Evolutionary conservation across 306 rosid genomes (phyloP).

Genomic region (Cicer cuneatum): DNA sequence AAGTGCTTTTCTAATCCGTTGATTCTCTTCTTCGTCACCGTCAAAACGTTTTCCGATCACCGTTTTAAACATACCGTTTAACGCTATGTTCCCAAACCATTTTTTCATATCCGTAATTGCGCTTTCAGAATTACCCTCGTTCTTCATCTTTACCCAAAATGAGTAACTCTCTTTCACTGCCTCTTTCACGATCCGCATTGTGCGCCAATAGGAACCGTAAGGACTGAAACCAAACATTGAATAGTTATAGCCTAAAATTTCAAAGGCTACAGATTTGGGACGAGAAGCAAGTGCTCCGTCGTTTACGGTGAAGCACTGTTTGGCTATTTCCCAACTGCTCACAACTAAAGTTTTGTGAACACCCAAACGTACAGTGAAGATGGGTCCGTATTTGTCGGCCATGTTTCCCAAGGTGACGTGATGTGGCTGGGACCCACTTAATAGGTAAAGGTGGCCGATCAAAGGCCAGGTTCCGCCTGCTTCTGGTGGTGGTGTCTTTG

Average conservation of each 20-base stretch:
- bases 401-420: constrained; percentile 11
- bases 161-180: constrained; percentile 38
- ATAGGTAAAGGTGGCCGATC: constrained; percentile 49
- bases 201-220: constrained; percentile 58
- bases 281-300: constrained; percentile 43
- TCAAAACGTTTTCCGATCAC: constrained; percentile 46
- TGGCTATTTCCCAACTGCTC: constrained; percentile 43
- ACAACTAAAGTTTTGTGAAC: constrained; percentile 37
- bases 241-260: constrained; percentile 40
- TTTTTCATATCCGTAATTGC: constrained; percentile 41
- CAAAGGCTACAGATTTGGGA: constrained; percentile 39
- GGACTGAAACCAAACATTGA: constrained; percentile 45
- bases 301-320: constrained; percentile 49
- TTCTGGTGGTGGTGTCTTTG: constrained; percentile 36
- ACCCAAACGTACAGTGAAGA: constrained; percentile 41
- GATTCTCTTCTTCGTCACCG: constrained; percentile 11
- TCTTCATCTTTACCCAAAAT: not conserved
- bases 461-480: constrained; percentile 46
- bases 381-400: constrained; percentile 26
- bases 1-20: constrained; percentile 14
- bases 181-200: constrained; percentile 38
- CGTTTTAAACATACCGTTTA: constrained; percentile 35
- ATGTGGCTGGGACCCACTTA: constrained; percentile 8
- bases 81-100: constrained; percentile 45
- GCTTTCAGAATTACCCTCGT: not conserved